Evolutionary conservation across 1,139 yeast genomes (phyloP), one percentile per base, ranked within the genome.

Genomic region (Debaryomyces nepalensis): DNA sequence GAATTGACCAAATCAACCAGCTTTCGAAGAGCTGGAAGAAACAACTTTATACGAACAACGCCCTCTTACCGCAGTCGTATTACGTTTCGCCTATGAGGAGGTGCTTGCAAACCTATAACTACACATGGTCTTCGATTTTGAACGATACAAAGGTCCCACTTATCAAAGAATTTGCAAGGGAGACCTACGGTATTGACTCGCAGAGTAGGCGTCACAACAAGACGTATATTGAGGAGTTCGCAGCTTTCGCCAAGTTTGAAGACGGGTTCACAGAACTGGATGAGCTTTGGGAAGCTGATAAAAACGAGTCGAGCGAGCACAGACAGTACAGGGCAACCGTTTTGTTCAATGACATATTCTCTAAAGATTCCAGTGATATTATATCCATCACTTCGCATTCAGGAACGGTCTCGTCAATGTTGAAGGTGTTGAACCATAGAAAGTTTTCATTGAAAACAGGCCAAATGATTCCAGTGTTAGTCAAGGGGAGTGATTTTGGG

Each of bases 151-250:
- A 43, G 12, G 51, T 61, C 42, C 68, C 70, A 1, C 42, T 52
- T 1, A 58, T 69, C 11, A 68, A 65, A 36, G 75, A 70, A 43
- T 39, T 47, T 24, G 63, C 69, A 1, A 53, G 75, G 32, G 76
- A 70, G 43, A 59, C 66, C 3, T 70, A 66, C 47, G 76, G 76
- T 0, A 56, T 70, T 27, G 66, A 64, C 4, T 64, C 73, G 2
- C 64, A 61, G 33, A 68, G 72, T 46, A 51, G 59, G 43, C 61
- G 73, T 43, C 73, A 70, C 45, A 40, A 47, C 36, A 60, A 57
- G 39, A 41, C 50, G 6, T 67, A 59, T 40, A 59, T 70, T 11
- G 42, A 41, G 5, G 35, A 47, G 3, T 43, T 58, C 40, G 68
- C 50, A 45, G 58, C 65, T 6, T 46, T 50, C 35, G 61, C 59